Percentiles rank a stretch among this genome's conserved stretches.
These are phyloP conservation scores for Lophiostoma macrostomum DNA, from an alignment of 495 filamentous ascomycete species.

Conservation along the genomic window DNA sequence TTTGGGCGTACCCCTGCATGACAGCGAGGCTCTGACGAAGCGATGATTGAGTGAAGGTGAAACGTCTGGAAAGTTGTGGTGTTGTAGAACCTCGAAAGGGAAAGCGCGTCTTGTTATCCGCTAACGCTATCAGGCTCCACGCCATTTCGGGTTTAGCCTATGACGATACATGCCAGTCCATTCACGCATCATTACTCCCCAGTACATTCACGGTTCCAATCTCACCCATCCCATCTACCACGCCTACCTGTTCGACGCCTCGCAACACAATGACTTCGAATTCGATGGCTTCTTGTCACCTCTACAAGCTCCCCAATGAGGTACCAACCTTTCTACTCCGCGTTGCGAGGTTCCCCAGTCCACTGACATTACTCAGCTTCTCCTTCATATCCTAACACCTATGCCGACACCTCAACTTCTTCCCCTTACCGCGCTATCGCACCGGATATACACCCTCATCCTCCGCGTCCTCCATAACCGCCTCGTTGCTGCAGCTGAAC, in stretches of 20 bases:
- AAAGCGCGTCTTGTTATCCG: not conserved
- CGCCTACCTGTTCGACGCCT: too few relatives aligned
- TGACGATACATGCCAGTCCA: constrained; percentile 23
- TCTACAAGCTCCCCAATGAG: constrained; percentile 54
- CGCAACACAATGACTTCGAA: not conserved
- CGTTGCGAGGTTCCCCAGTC: not conserved
- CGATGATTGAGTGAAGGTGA: not conserved
- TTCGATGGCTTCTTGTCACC: constrained; percentile 21
- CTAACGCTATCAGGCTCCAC: too few relatives aligned
- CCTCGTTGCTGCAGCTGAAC: constrained; percentile 52
- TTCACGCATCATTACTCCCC: constrained; percentile 1
- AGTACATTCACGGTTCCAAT: too few relatives aligned
- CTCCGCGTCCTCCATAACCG: constrained; percentile 66
- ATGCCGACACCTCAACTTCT: constrained; percentile 61
- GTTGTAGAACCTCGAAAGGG: constrained; percentile 7
- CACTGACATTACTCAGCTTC: constrained; percentile 50
- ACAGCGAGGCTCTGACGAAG: not conserved
- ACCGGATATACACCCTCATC: constrained; percentile 63
- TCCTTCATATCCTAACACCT: constrained; percentile 60
- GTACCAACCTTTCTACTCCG: too few relatives aligned
- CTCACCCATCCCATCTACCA: too few relatives aligned
- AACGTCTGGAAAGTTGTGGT: not conserved
- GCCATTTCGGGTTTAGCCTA: too few relatives aligned
- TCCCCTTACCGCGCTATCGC: constrained; percentile 57
- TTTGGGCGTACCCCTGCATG: not conserved